Base-by-base conservation (phyloP, 163 green algal genomes). In the Volvox carteri region DNA sequence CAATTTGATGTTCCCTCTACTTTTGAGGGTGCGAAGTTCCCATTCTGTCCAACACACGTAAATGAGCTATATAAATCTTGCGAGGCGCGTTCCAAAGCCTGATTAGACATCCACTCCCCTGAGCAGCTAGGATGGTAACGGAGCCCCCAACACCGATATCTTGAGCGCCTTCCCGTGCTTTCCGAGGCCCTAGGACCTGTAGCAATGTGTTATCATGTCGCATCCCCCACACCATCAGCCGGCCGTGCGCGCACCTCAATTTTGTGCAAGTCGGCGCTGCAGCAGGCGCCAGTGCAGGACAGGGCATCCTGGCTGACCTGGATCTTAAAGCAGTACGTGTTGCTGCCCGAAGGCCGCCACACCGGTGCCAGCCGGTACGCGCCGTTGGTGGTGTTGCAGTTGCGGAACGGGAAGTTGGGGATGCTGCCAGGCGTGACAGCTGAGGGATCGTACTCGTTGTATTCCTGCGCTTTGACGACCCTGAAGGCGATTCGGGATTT, bases 271-370 rank as follows among this genome's bases (percentile, higher is more conserved):
- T 73, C 37, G 30, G 52, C 77, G 18, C 23, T 85, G 52, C 77
- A 85, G 77, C 77, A 85, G 30, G 39, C 28, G 37, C 28, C n/a
- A 0, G 35, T 73, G 77, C 77, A 85, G 77, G 30, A 37, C 1
- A 14, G 4, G 23, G 25, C 3, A 28, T 37, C 33, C 4, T 12
- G 28, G 62, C 3, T 30, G 54, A 72, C 77, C 4, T 23, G 12
- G 18, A 85, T 56, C 37, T 54, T 85, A 52, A 85, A 85, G 77
- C 77, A 85, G 77, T 74, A 85, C 28, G 25, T 54, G 52, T 35
- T 56, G 33, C 28, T 23, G 30, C 52, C 50, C 33, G 39, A 0
- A 21, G 77, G n/a, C 7, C 2, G 50, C 3, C 44, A 54, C 18
- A 39, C 39, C 1, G 77, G 52, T 11, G 77, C 37, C 52, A 85